phyloP scores from a whole-genome alignment of 768 basidiomycete species.

The Termitomyces sp. region DNA sequence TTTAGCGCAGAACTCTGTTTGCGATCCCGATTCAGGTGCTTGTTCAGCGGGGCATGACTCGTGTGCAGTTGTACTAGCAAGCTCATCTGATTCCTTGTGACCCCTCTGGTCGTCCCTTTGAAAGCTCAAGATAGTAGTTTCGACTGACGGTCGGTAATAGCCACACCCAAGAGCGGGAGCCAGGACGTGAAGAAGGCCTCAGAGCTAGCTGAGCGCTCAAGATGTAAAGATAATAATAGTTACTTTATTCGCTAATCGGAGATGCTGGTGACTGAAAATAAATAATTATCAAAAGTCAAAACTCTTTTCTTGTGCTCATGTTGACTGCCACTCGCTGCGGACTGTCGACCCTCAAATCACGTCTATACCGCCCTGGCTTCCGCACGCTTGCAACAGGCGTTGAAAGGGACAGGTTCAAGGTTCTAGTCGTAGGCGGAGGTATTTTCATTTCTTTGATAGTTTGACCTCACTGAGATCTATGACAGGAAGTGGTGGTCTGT shows the following conservation, averaged over 20 bases:
- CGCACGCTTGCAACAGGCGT: constrained; percentile 25
- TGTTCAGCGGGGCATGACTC: no score
- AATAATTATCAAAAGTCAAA: background rate
- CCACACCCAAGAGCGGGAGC: constrained; percentile 24
- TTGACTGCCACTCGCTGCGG: constrained; percentile 7
- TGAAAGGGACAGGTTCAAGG: constrained; percentile 61
- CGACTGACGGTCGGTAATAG: no score
- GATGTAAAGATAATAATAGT: no score
- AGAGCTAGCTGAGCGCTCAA: no score
- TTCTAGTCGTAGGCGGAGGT: constrained; percentile 89
- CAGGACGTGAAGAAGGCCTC: constrained; percentile 23
- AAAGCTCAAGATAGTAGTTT: no score
- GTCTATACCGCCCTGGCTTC: background rate
- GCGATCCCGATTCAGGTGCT: no score
- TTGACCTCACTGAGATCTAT: constrained; percentile 2
- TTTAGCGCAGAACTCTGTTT: no score
- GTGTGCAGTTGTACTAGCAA: no score
- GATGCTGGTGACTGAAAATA: background rate
- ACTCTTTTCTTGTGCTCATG: constrained; percentile 3
- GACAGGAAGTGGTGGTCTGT: constrained; percentile 75
- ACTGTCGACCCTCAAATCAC: background rate
- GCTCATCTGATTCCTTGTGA: no score
- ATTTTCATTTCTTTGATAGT: constrained; percentile 18
- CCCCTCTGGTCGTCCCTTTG: no score
- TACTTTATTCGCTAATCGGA: no score